A percentile compares a stretch with the other conserved stretches of the same genome.
Conservation (phyloP, 768 basidiomycete species). For the Mycena metata region DNA sequence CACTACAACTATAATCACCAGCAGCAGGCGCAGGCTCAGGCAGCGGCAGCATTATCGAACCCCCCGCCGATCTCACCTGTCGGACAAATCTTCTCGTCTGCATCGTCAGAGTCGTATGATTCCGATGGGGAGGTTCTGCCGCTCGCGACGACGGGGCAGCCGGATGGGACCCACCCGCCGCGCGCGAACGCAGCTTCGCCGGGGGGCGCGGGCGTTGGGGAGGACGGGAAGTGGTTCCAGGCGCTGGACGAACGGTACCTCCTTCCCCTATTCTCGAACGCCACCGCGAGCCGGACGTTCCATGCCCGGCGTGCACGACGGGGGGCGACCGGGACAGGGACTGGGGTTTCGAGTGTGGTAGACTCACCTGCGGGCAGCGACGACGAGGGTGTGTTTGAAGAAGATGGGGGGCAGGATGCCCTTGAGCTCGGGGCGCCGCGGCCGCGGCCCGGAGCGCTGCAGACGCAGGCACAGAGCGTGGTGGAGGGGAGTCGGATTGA, state of each 20-base stretch:
- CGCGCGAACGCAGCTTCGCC: slow-evolving; percentile 28
- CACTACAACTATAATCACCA: slow-evolving; percentile 83
- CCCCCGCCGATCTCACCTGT: slow-evolving; percentile 38
- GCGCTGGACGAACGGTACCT: slow-evolving; percentile 94
- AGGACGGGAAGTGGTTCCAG: slow-evolving; percentile 97
- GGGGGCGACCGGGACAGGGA: slow-evolving; percentile 49
- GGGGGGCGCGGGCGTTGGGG: slow-evolving; percentile 48
- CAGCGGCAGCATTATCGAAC: neutral
- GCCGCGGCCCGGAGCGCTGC: slow-evolving; percentile 53
- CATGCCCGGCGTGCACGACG: slow-evolving; percentile 81
- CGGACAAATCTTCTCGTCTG: slow-evolving; percentile 69
- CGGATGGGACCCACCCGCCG: slow-evolving; percentile 42
- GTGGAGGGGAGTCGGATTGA: slow-evolving; percentile 69
- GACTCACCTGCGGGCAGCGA: slow-evolving; percentile 56
- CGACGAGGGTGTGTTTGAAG: slow-evolving; percentile 45
- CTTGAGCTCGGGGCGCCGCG: slow-evolving; percentile 44
- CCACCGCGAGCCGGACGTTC: slow-evolving; percentile 89
- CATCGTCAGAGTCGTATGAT: slow-evolving; percentile 83
- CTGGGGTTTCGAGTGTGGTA: slow-evolving; percentile 36
- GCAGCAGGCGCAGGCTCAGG: slow-evolving; percentile 28
- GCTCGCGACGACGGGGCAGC: slow-evolving; percentile 67
- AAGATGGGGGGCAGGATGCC: slow-evolving; percentile 32
- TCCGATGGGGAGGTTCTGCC: slow-evolving; percentile 88
- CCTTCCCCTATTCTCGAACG: slow-evolving; percentile 92
- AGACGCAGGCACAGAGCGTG: slow-evolving; percentile 24